These are phyloP conservation scores for Colletotrichum graminicola DNA, from an alignment of 2,329 filamentous ascomycete genomes.

Conservation along the genomic window DNA sequence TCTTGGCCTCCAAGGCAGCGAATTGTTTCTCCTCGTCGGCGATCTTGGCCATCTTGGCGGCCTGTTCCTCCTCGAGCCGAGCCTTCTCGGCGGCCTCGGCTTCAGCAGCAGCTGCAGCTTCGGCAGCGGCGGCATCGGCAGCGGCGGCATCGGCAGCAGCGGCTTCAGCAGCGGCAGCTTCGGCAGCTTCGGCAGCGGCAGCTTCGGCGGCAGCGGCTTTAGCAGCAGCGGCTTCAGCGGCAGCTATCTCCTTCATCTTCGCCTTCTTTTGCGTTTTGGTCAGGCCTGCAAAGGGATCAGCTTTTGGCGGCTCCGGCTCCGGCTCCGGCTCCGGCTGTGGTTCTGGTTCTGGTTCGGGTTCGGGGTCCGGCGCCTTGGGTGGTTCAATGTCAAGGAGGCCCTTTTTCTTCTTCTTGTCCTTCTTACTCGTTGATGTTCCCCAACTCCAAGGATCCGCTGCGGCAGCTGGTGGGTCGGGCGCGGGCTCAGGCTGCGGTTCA, in stretches of 20 bases:
- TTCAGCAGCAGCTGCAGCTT: constrained; percentile 47
- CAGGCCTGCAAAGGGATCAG: constrained; percentile 49
- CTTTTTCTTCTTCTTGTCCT: constrained; percentile 56
- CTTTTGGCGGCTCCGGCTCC: constrained; percentile 47
- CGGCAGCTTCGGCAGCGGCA: constrained; percentile 20
- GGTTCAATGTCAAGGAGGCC: constrained; percentile 44
- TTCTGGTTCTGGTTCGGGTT: constrained; percentile 44
- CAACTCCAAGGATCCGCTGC: constrained; percentile 53
- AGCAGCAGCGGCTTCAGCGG: constrained; percentile 21
- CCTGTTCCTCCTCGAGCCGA: constrained; percentile 42
- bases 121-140: constrained; percentile 29
- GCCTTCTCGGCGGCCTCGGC: constrained; percentile 43
- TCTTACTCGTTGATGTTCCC: constrained; percentile 50
- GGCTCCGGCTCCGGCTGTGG: constrained; percentile 43
- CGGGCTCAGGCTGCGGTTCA: constrained; percentile 44
- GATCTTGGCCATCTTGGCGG: constrained; percentile 43
- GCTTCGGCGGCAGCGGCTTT: constrained; percentile 18
- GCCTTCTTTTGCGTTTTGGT: constrained; percentile 52
- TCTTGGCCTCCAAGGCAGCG: constrained; percentile 60
- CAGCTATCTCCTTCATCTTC: constrained; percentile 40
- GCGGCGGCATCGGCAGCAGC: constrained; percentile 18
- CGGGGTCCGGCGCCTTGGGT: constrained; percentile 44
- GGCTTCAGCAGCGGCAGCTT: constrained; percentile 9
- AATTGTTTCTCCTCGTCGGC: constrained; percentile 54
- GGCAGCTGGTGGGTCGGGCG: constrained; percentile 47